Evolutionary conservation across 2,329 filamentous ascomycete genomes (phyloP).

Genomic region (Pseudomassariella vexata): DNA sequence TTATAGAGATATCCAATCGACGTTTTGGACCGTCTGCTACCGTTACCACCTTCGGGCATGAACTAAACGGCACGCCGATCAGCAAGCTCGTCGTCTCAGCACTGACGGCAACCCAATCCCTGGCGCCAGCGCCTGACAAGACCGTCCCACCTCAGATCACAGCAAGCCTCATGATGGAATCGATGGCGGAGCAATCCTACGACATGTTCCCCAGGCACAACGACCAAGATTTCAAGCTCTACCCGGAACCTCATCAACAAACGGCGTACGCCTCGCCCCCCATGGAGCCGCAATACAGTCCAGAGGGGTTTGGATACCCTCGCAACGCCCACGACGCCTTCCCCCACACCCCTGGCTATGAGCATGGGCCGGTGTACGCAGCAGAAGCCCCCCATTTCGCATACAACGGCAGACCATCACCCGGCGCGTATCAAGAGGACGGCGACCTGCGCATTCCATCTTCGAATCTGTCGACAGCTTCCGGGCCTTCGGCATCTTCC

Average conservation of each 20-base stretch:
- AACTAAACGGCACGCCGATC: too few species aligned
- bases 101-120: too few species aligned
- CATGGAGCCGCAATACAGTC: constrained; percentile 43
- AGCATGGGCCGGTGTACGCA: constrained; percentile 38
- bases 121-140: constrained; percentile 5
- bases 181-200: constrained; percentile 21
- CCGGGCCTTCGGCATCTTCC: constrained; percentile 58
- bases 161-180: constrained; percentile 17
- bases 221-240: constrained; percentile 27
- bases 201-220: constrained; percentile 23
- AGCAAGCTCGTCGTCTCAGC: background rate
- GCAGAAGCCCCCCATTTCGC: constrained; percentile 37
- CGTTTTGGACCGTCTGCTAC: too few species aligned
- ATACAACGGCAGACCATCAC: constrained; percentile 41
- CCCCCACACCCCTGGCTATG: constrained; percentile 37
- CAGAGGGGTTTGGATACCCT: constrained; percentile 38
- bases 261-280: constrained; percentile 20
- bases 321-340: constrained; percentile 40
- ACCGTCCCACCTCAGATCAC: constrained; percentile 8
- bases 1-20: too few species aligned
- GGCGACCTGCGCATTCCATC: constrained; percentile 43
- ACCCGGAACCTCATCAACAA: constrained; percentile 20
- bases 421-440: constrained; percentile 44
- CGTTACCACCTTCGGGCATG: too few species aligned
- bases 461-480: constrained; percentile 56